A percentile compares a stretch with the other conserved stretches of the same genome.
Evolutionary conservation across 2,329 filamentous ascomycete genomes (phyloP).

Genomic region (Fusarium nisikadoi): DNA sequence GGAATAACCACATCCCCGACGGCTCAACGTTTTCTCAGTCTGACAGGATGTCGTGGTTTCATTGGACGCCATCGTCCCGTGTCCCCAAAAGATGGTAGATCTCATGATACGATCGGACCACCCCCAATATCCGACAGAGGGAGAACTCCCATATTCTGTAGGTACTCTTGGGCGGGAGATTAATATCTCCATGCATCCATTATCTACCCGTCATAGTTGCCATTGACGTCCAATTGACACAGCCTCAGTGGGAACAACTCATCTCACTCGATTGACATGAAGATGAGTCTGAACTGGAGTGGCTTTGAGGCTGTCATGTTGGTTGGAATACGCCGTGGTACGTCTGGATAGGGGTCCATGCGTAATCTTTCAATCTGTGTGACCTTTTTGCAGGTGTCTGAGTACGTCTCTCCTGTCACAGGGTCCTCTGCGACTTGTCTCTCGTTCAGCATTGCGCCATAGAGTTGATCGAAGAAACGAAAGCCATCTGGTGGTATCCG

Average conservation of each 20-base stretch:
- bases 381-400: not conserved
- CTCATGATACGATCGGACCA: constrained; percentile 37
- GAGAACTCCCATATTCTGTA: not conserved
- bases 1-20: constrained; percentile 31
- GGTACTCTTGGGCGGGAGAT: not conserved
- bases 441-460: not conserved
- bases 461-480: not conserved
- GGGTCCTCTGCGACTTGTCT: not conserved
- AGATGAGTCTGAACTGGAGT: constrained; percentile 6
- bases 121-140: constrained; percentile 21
- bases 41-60: constrained; percentile 3
- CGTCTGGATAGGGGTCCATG: constrained; percentile 2
- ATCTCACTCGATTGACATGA: not conserved
- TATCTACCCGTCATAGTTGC: constrained; percentile 3
- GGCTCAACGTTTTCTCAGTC: constrained; percentile 24
- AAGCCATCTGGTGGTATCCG: constrained; percentile 4
- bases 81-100: constrained; percentile 13
- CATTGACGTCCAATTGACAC: constrained; percentile 6
- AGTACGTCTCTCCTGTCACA: constrained; percentile 6
- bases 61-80: constrained; percentile 21
- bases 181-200: not conserved
- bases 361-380: constrained; percentile 6
- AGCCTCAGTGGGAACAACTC: constrained; percentile 7
- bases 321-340: not conserved
- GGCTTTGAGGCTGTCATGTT: constrained; percentile 21